Base-by-base conservation (phyloP, 2,329 filamentous ascomycete species). In the Beauveria australis region DNA sequence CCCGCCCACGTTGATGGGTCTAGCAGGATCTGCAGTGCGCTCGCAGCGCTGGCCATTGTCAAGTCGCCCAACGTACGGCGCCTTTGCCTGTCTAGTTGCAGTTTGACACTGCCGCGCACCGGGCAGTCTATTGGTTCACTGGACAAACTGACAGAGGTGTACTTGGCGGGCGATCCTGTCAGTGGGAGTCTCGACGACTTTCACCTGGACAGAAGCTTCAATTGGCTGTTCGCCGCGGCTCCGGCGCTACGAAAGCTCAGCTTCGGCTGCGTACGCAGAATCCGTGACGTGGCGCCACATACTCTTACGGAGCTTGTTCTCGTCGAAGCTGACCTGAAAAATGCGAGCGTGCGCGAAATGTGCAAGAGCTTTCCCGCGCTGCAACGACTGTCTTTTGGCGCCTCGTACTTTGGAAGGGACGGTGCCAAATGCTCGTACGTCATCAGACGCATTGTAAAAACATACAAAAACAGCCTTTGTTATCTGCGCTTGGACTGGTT, bases 201-300 rank as follows among this genome's bases (percentile, higher is more conserved):
- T 22, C 5, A 1, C 3, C 51, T 53, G 3, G 51, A 40, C 8
- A 16, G n/a, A 6, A 10, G 14, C n/a, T 14, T 53, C 9, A 10
- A 53, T 24, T 53, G 33, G 51, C n/a, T 41, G 19, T 3, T 41
- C 16, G 14, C 30, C 12, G 51, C 33, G 3, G 51, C 51, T 3
- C 51, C 51, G 5, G 33, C 12, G n/a, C 33, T 53, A 10, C 14
- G 7, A 10, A 53, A 26, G 18, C 19, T 53, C n/a, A n/a, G n/a
- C 5, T 5, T 40, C 12, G 6, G 5, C 10, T 3, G 1, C 12
- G 12, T 53, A 4, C 0, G 1, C 9, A 5, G 5, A 1, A 40
- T 41, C 9, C 0, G 2, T 3, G 0, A n/a, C 30, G 18, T 53
- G 28, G 1, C 7, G 14, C 30, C 51, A 7, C 41, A 22, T 16